Percentiles rank a stretch among this genome's conserved stretches.
These are phyloP conservation scores for Aspergillus campestris DNA, from an alignment of 495 filamentous ascomycete species.

Conservation along the genomic window DNA sequence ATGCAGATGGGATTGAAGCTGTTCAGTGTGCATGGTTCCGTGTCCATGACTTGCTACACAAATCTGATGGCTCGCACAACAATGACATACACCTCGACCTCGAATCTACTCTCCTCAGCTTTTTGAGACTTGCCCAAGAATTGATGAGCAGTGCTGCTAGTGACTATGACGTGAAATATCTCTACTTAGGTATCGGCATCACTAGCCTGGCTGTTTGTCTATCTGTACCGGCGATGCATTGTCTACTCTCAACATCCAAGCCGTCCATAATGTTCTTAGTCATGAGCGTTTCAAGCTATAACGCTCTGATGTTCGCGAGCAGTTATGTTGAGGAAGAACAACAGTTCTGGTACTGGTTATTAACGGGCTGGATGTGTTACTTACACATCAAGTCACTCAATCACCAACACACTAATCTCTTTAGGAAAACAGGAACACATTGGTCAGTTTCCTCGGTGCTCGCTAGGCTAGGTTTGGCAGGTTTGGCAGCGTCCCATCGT, in stretches of 20 bases:
- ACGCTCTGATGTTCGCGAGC: constrained; percentile 91
- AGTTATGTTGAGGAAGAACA: constrained; percentile 98
- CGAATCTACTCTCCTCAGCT: constrained; percentile 35
- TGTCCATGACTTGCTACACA: constrained; percentile 14
- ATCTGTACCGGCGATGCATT: constrained; percentile 19
- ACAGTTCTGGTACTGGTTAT: constrained; percentile 94
- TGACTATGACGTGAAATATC: constrained; percentile 69
- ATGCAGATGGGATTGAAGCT: constrained; percentile 43
- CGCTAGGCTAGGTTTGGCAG: constrained; percentile 11
- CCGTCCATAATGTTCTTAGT: constrained; percentile 24
- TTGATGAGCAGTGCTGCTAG: constrained; percentile 80
- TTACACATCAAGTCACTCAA: constrained; percentile 46
- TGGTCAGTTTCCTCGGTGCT: neutral
- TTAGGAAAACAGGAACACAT: neutral
- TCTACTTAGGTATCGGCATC: constrained; percentile 45
- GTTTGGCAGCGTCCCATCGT: constrained; percentile 42
- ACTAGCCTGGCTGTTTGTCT: constrained; percentile 34
- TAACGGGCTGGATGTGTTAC: constrained; percentile 66
- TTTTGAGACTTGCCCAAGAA: constrained; percentile 60
- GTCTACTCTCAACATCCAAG: constrained; percentile 11
- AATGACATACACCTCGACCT: constrained; percentile 7
- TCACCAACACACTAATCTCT: neutral
- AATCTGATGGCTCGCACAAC: neutral
- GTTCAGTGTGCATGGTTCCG: constrained; percentile 60
- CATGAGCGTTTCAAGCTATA: constrained; percentile 49